Conservation (phyloP, 306 rosid genomes). For the Pyrus communis region DNA sequence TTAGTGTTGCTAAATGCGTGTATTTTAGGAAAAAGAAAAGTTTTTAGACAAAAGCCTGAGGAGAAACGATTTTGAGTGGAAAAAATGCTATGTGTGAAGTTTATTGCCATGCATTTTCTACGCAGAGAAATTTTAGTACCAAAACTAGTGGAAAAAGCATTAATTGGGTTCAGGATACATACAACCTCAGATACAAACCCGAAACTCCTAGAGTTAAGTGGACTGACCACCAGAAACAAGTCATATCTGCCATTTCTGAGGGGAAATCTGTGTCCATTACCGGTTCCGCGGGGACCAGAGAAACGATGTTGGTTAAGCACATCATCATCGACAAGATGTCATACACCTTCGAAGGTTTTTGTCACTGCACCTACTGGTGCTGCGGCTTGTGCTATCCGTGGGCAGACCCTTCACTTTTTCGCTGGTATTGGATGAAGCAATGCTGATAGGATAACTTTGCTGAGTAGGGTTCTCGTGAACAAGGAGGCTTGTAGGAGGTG, state of each 20-base stretch:
- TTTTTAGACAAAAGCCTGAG: background rate
- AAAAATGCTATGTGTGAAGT: constrained; percentile 2
- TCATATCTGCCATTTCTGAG: constrained; percentile 25
- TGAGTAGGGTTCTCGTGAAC: background rate
- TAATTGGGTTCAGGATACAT: background rate
- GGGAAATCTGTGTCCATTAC: constrained; percentile 44
- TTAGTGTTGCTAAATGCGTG: background rate
- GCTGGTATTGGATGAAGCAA: constrained; percentile 14
- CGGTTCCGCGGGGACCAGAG: constrained; percentile 54
- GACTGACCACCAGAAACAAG: constrained; percentile 38
- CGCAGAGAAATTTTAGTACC: constrained; percentile 26
- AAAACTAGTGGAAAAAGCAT: background rate
- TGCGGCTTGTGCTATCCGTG: constrained; percentile 44
- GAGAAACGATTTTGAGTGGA: background rate
- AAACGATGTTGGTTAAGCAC: constrained; percentile 30
- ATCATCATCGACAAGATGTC: constrained; percentile 26
- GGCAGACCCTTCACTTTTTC: constrained; percentile 54
- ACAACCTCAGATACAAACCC: background rate
- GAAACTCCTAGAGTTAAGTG: constrained; percentile 19
- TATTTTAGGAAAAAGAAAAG: too few species aligned
- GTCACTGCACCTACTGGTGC: constrained; percentile 48
- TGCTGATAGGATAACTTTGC: constrained; percentile 7
- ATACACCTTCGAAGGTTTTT: constrained; percentile 31
- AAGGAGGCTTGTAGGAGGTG: constrained; percentile 29
- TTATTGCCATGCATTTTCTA: constrained; percentile 7